Base-by-base conservation (phyloP, 805 yeast genomes). In the Pichia californica region DNA sequence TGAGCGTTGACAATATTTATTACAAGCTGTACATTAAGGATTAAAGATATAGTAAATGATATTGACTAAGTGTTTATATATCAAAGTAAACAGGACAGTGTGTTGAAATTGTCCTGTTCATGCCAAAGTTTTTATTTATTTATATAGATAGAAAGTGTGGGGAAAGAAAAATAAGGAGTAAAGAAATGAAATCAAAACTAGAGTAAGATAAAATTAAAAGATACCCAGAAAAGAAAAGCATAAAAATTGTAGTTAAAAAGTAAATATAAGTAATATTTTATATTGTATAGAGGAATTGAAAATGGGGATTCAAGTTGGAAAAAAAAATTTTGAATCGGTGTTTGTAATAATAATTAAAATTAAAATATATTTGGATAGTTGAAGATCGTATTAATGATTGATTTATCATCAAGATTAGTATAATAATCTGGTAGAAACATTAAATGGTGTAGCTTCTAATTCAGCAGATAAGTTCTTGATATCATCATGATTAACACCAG, bases 381-480 rank as follows among this genome's bases (percentile, higher is more conserved):
- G 36, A 41, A 28, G 19, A 34, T 23, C n/a, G n/a, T n/a, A n/a
- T n/a, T n/a, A n/a, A n/a, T n/a, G n/a, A n/a, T n/a, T n/a, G n/a
- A n/a, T n/a, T n/a, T n/a, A 35, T 33, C 26, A 39, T 25, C 20
- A 18, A 19, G 19, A 21, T 45, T 76, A 91, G 63, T 93, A 93
- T 52, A 93, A 72, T 58, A 93, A 73, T 66, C 99, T 85, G 56
- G 95, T 88, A 45, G 85, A 81, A 58, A 93, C 85, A 67, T 85
- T 88, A 76, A 82, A 88, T 34, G 91, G 88, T 37, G 98, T 91
- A 60, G 79, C 77, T 66, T 84, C 94, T 57, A 93, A 77, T 64
- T 84, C 83, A 59, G 85, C 85, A 65, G 89, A 82, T 52, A 93
- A 76, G 21, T 78, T 70, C 67, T 85, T 88, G 68, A 93, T 88